Percentiles rank a stretch among this genome's conserved stretches.
Evolutionary conservation across 306 rosid genomes (phyloP).

Genomic region (Sindora glabra): DNA sequence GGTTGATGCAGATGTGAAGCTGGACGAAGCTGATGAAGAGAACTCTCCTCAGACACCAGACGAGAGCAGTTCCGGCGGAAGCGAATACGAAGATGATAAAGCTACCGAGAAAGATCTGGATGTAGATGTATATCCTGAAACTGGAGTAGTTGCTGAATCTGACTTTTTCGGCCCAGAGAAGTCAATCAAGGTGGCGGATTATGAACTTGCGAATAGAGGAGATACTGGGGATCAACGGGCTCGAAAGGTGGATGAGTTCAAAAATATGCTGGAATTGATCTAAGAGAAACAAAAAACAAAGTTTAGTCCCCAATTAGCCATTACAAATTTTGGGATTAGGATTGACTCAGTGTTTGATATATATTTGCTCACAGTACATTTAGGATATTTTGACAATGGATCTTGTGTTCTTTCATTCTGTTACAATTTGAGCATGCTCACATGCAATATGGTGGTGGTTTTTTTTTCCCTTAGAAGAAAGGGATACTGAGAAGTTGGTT

Average conservation of each 20-base stretch:
- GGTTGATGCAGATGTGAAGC: slow-evolving; percentile 34
- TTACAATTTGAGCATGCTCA: no score
- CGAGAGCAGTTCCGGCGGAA: slow-evolving; percentile 44
- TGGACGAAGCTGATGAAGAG: slow-evolving; percentile 34
- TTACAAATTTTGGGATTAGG: no score
- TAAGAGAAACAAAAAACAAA: slow-evolving; percentile 9
- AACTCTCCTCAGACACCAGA: slow-evolving; percentile 33
- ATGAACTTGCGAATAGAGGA: slow-evolving; percentile 19
- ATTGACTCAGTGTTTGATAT: no score
- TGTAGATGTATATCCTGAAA: slow-evolving; percentile 21
- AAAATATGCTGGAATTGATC: neutral
- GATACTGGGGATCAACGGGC: slow-evolving; percentile 9
- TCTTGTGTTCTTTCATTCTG: no score
- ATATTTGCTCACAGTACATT: no score
- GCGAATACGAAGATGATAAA: slow-evolving; percentile 41
- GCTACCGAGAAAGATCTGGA: slow-evolving; percentile 22
- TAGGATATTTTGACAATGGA: no score
- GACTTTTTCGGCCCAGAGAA: slow-evolving; percentile 24
- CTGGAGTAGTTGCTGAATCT: slow-evolving; percentile 20
- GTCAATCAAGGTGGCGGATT: slow-evolving; percentile 16
- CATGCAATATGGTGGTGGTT: no score
- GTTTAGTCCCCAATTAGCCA: neutral
- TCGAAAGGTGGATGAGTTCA: slow-evolving; percentile 5
- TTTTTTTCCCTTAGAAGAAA: no score
- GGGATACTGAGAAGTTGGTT: no score